phyloP scores from a whole-genome alignment of 352 stramenopile species.

The Globisporangium nagaii region DNA sequence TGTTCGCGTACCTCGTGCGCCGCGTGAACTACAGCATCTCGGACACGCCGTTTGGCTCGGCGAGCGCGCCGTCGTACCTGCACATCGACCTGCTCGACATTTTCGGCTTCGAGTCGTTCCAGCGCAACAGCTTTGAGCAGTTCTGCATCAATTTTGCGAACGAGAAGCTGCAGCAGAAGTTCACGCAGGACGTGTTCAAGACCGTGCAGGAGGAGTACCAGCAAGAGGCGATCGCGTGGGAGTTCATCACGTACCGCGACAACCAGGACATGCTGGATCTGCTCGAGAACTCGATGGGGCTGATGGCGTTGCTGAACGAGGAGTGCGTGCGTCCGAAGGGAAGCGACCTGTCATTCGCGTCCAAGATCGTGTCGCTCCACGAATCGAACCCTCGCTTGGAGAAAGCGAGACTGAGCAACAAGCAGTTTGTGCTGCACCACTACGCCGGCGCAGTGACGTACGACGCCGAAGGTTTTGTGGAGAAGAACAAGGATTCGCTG shows the following conservation, averaged over 20 bases:
- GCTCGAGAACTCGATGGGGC: slow-evolving; percentile 85
- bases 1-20: slow-evolving; percentile 94
- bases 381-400: slow-evolving; percentile 76
- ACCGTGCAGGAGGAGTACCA: slow-evolving; percentile 83
- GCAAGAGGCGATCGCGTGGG: slow-evolving; percentile 65
- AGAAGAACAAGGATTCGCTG: slow-evolving; percentile 87
- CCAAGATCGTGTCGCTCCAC: slow-evolving; percentile 83
- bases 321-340: slow-evolving; percentile 88
- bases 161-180: slow-evolving; percentile 93
- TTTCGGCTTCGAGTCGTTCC: slow-evolving; percentile 96
- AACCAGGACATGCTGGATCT: slow-evolving; percentile 90
- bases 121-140: slow-evolving; percentile 93
- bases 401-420: slow-evolving; percentile 65
- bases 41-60: slow-evolving; percentile 22
- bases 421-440: slow-evolving; percentile 77
- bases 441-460: slow-evolving; percentile 83
- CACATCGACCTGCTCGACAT: slow-evolving; percentile 96
- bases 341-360: slow-evolving; percentile 81
- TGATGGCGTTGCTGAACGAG: slow-evolving; percentile 89
- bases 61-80: slow-evolving; percentile 35
- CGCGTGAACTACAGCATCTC: slow-evolving; percentile 83
- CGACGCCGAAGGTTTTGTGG: slow-evolving; percentile 74
- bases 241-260: slow-evolving; percentile 83
- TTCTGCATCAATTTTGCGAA: slow-evolving; percentile 97
- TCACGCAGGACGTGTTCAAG: slow-evolving; percentile 85